phyloP scores from a whole-genome alignment of 1,284 basidiomycete genomes.

The Peniophora sp. region DNA sequence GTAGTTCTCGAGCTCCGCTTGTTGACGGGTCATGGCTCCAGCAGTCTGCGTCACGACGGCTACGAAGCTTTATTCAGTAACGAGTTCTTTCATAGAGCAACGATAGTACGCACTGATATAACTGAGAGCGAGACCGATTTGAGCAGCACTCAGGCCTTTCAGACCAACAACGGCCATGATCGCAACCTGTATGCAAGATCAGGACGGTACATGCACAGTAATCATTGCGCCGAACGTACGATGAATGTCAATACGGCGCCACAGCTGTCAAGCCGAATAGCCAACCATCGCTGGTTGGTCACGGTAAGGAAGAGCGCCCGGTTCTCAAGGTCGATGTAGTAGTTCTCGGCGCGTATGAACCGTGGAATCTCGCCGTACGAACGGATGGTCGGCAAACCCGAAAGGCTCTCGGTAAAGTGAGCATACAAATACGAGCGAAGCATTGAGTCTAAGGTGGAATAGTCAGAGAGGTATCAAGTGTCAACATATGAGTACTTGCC shows the following conservation, averaged over 20 bases:
- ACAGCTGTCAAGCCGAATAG: slow-evolving; percentile 80
- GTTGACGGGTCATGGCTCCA: slow-evolving; percentile 78
- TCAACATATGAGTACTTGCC: slow-evolving; percentile 47
- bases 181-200: slow-evolving; percentile 32
- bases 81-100: neutral
- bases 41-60: slow-evolving; percentile 50
- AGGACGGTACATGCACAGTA: slow-evolving; percentile 3
- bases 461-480: slow-evolving; percentile 19
- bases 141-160: slow-evolving; percentile 52
- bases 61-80: slow-evolving; percentile 22
- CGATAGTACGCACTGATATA: slow-evolving; percentile 42
- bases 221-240: slow-evolving; percentile 59
- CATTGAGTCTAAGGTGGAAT: slow-evolving; percentile 39
- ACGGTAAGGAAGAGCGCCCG: slow-evolving; percentile 57
- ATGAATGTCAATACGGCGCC: slow-evolving; percentile 72
- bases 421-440: slow-evolving; percentile 68
- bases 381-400: slow-evolving; percentile 81
- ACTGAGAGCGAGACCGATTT: slow-evolving; percentile 67
- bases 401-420: slow-evolving; percentile 85
- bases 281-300: slow-evolving; percentile 81
- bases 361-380: slow-evolving; percentile 69
- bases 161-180: slow-evolving; percentile 43
- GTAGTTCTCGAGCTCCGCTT: slow-evolving; percentile 83
- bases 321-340: slow-evolving; percentile 72
- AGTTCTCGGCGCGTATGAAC: slow-evolving; percentile 63